phyloP scores from a whole-genome alignment of 2,329 filamentous ascomycete genomes.

The Alternaria ventricosa region DNA sequence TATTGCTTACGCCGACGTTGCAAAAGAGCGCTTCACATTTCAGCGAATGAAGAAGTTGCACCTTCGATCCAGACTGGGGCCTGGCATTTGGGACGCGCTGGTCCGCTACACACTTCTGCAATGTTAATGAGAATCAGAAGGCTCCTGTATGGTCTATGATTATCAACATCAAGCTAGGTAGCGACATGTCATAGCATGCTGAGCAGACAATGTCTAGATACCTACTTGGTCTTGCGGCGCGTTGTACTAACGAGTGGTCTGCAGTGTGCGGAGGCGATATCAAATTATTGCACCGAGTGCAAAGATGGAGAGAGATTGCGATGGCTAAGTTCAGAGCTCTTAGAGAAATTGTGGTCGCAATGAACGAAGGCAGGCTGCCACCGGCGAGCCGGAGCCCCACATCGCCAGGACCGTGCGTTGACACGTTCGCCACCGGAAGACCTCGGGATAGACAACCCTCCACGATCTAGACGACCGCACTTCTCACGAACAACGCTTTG shows the following conservation, averaged over 20 bases:
- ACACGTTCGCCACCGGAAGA: neutral
- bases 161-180: neutral
- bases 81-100: neutral
- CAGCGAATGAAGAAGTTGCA: neutral
- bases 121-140: neutral
- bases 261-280: neutral
- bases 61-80: neutral
- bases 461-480: neutral
- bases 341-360: neutral
- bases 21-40: neutral
- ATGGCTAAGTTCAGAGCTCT: neutral
- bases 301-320: neutral
- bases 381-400: neutral
- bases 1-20: neutral
- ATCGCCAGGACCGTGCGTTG: neutral
- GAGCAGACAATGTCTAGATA: neutral
- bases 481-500: neutral
- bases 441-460: neutral
- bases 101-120: neutral
- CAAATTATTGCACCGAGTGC: neutral
- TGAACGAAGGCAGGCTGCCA: neutral
- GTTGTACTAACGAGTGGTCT: neutral
- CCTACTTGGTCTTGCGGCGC: neutral
- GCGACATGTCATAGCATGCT: neutral
- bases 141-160: neutral